phyloP scores from a whole-genome alignment of 305 asterid species.

The Solanum hybrid region DNA sequence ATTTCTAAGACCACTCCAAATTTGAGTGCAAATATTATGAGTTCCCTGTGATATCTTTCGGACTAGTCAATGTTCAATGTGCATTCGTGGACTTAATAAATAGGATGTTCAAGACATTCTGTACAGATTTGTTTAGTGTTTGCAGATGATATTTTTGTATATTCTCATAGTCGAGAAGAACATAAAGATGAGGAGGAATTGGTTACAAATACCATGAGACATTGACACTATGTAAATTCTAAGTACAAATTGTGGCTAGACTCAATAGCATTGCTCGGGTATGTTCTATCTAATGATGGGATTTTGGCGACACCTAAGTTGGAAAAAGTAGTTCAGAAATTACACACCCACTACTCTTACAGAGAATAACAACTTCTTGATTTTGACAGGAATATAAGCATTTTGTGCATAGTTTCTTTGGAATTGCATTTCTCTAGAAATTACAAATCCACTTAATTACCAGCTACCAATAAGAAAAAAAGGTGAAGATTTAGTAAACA shows the following conservation, averaged over 20 bases:
- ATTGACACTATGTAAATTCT: not conserved
- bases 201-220: not conserved
- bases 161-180: not conserved
- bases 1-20: no score
- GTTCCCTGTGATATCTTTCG: no score
- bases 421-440: no score
- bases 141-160: not conserved
- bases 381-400: no score
- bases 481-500: no score
- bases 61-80: not conserved
- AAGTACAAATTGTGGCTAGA: not conserved
- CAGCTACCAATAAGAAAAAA: no score
- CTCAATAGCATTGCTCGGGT: not conserved
- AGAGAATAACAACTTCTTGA: no score
- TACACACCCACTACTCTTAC: not conserved
- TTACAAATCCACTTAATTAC: no score
- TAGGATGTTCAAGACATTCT: not conserved
- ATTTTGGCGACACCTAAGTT: not conserved
- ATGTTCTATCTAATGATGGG: not conserved
- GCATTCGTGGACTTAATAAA: not conserved
- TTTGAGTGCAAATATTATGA: no score
- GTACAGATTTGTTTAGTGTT: no score
- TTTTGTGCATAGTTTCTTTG: no score
- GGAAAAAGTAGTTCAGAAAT: not conserved
- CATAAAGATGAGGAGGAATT: not conserved